Conservation (phyloP, 2,329 filamentous ascomycete genomes). For the Periconia sp. region DNA sequence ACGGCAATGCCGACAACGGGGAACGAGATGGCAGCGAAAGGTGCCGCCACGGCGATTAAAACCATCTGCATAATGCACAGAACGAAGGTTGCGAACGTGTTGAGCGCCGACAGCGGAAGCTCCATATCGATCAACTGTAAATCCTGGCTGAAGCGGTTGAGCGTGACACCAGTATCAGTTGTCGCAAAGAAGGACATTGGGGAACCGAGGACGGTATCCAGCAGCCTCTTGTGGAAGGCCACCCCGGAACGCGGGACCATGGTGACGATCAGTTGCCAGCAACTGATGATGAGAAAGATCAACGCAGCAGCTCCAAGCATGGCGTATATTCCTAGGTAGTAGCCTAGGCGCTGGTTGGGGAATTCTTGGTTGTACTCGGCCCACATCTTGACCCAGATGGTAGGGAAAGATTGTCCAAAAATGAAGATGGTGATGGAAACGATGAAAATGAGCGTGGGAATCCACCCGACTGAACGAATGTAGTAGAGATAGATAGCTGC, state of each 20-base stretch:
- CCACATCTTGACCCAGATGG: constrained; percentile 55
- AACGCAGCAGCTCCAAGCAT: constrained; percentile 30
- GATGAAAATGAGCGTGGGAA: constrained; percentile 31
- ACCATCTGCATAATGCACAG: constrained; percentile 37
- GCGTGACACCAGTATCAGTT: constrained; percentile 48
- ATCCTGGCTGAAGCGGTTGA: constrained; percentile 55
- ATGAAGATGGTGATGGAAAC: constrained; percentile 36
- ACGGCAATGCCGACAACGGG: constrained; percentile 42
- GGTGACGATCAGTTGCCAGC: constrained; percentile 52
- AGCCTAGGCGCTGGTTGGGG: constrained; percentile 41
- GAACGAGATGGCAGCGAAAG: constrained; percentile 44
- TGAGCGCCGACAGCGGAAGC: constrained; percentile 39
- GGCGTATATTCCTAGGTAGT: constrained; percentile 36
- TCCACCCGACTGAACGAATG: constrained; percentile 32
- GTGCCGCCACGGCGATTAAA: constrained; percentile 44
- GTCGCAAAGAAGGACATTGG: constrained; percentile 48
- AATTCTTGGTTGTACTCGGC: constrained; percentile 44
- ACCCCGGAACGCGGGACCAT: constrained; percentile 58
- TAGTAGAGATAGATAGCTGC: constrained; percentile 38
- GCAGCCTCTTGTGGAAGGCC: constrained; percentile 51
- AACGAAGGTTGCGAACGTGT: constrained; percentile 38
- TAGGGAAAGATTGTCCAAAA: constrained; percentile 32
- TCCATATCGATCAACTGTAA: constrained; percentile 50
- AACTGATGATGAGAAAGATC: constrained; percentile 31
- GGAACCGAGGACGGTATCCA: constrained; percentile 48